Evolutionary conservation across 805 yeast species (phyloP).

Genomic region (Candida suzukii): DNA sequence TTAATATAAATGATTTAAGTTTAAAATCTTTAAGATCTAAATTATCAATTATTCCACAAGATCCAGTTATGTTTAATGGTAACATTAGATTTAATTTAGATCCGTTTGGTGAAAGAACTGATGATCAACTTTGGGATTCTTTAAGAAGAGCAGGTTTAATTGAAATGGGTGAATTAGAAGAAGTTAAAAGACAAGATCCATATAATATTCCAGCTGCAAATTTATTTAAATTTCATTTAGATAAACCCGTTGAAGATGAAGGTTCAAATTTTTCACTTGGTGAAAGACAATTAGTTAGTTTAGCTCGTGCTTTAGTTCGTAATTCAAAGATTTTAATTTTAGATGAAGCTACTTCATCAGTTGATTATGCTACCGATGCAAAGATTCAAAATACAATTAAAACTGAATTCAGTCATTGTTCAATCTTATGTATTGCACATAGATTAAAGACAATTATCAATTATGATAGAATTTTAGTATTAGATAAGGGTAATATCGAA

Average conservation of each 20-base stretch:
- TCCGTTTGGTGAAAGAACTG: conserved; percentile 41
- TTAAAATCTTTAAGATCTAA: conserved; percentile 42
- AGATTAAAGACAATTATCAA: conserved; percentile 55
- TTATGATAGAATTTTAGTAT: conserved; percentile 52
- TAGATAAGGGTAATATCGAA: conserved; percentile 47
- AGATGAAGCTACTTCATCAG: conserved; percentile 76
- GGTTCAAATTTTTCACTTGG: conserved; percentile 69
- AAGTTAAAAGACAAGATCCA: conserved; percentile 28
- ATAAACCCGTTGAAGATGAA: conserved; percentile 54
- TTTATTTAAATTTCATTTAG: conserved; percentile 55
- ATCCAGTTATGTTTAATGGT: conserved; percentile 52
- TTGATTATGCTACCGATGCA: conserved; percentile 66
- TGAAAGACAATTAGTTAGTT: conserved; percentile 61
- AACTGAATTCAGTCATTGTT: conserved; percentile 51
- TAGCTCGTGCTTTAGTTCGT: conserved; percentile 67
- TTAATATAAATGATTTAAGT: conserved; percentile 41
- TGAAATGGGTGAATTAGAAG: conserved; percentile 28
- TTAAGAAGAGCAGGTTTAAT: conserved; percentile 51
- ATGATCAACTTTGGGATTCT: conserved; percentile 50
- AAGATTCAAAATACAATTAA: conserved; percentile 56
- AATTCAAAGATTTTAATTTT: conserved; percentile 52
- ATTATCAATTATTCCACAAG: conserved; percentile 56
- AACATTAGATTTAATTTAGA: conserved; percentile 46
- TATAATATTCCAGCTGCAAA: conserved; percentile 17
- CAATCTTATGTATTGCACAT: conserved; percentile 69